Evolutionary conservation across 2,329 filamentous ascomycete species (phyloP).

Genomic region (Curvularia eragrostidis): DNA sequence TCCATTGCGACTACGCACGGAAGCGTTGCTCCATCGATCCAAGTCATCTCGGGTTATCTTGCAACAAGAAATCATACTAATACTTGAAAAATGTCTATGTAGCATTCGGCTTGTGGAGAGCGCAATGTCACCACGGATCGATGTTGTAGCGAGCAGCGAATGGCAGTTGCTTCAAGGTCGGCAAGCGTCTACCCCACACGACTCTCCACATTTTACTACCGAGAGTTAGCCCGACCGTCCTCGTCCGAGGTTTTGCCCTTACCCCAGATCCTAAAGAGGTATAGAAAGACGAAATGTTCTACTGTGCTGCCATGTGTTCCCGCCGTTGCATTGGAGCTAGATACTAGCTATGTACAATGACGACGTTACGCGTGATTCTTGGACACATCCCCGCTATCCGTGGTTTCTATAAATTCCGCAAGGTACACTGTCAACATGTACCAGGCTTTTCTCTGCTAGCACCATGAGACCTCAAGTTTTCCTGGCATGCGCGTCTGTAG

Average conservation of each 20-base stretch:
- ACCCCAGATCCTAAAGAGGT: not conserved
- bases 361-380: not conserved
- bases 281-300: not conserved
- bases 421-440: not conserved
- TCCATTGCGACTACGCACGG: not conserved
- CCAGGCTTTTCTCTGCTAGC: not conserved
- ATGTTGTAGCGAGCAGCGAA: not conserved
- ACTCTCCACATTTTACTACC: conserved; percentile 8
- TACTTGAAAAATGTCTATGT: not conserved
- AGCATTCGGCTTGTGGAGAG: not conserved
- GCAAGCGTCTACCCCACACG: conserved; percentile 5
- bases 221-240: conserved; percentile 4
- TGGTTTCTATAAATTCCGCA: conserved; percentile 1
- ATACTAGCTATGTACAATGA: conserved; percentile 4
- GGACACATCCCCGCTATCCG: not conserved
- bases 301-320: not conserved
- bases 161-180: not conserved
- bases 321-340: not conserved
- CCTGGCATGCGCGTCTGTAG: conserved; percentile 16
- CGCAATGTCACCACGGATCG: not conserved
- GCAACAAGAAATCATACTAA: not conserved
- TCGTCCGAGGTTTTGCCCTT: not conserved
- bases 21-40: not conserved
- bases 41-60: not conserved
- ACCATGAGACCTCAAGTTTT: conserved; percentile 25